phyloP scores from a whole-genome alignment of 2,329 filamentous ascomycete genomes.

The Xylaria arbuscula region DNA sequence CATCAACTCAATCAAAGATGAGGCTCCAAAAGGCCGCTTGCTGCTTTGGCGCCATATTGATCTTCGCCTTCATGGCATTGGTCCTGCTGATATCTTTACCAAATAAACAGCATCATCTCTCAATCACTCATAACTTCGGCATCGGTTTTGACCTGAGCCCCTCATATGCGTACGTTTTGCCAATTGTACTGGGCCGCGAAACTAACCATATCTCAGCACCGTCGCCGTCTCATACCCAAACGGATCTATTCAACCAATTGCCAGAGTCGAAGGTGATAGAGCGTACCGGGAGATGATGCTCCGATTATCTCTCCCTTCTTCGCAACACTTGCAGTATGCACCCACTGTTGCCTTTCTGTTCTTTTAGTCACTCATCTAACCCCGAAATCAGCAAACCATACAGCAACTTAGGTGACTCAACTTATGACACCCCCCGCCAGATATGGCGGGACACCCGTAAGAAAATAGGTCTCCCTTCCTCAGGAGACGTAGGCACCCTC shows the following conservation, averaged over 20 bases:
- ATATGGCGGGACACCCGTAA: conserved; percentile 21
- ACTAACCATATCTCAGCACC: conserved; percentile 33
- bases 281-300: conserved; percentile 37
- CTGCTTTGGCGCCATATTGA: conserved; percentile 20
- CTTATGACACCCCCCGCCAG: conserved; percentile 23
- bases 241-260: conserved; percentile 33
- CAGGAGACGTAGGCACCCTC: conserved; percentile 33
- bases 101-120: conserved; percentile 17
- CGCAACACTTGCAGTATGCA: conserved; percentile 35
- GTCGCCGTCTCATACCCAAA: conserved; percentile 37
- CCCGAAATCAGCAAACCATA: conserved; percentile 24
- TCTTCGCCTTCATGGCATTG: conserved; percentile 26
- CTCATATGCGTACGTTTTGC: conserved; percentile 34
- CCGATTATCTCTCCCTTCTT: conserved; percentile 36
- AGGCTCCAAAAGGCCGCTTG: conserved; percentile 22
- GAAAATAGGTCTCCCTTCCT: conserved; percentile 30
- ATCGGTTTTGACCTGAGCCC: conserved; percentile 37
- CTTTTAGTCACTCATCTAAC: conserved; percentile 24
- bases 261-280: conserved; percentile 32
- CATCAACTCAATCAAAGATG: conserved; percentile 10
- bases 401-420: conserved; percentile 19
- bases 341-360: background rate
- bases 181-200: conserved; percentile 8
- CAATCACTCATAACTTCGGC: conserved; percentile 36
- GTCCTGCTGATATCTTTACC: conserved; percentile 24